Conservation (phyloP, 140 eudicot genomes). For the Anethum foeniculum region DNA sequence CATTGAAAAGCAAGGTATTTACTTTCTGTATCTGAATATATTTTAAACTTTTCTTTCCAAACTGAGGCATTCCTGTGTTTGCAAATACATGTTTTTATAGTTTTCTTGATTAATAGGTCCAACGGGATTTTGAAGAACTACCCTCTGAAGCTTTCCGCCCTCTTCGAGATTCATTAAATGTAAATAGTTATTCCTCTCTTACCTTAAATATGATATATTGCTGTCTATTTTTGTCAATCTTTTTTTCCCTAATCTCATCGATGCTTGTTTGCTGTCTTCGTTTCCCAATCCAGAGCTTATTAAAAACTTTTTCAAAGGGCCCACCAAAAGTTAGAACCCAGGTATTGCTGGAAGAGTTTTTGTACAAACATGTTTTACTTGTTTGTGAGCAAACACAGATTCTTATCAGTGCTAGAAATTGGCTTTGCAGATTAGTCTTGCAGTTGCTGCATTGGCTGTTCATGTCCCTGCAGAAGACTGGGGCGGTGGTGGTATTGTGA, state of each 20-base stretch:
- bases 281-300: constrained; percentile 50
- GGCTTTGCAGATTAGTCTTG: constrained; percentile 84
- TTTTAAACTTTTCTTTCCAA: not conserved
- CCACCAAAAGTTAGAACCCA: constrained; percentile 99
- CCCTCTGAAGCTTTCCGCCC: constrained; percentile 97
- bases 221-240: not conserved
- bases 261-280: constrained; percentile 1
- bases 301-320: constrained; percentile 86
- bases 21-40: constrained; percentile 1
- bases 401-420: constrained; percentile 17
- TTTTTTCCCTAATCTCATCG: not conserved
- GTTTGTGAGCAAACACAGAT: not conserved
- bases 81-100: not conserved
- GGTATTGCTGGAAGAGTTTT: constrained; percentile 36
- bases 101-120: constrained; percentile 47
- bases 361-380: not conserved
- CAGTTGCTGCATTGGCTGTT: constrained; percentile 99
- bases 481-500: constrained; percentile 95
- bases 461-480: constrained; percentile 97
- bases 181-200: constrained; percentile 23
- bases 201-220: not conserved
- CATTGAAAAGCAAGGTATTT: constrained; percentile 93
- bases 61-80: not conserved
- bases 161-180: constrained; percentile 88
- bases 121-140: constrained; percentile 91